Percentiles rank a stretch among this genome's conserved stretches.
Evolutionary conservation across 805 yeast species (phyloP).

Genomic region (Wickerhamiella sergipiensis): DNA sequence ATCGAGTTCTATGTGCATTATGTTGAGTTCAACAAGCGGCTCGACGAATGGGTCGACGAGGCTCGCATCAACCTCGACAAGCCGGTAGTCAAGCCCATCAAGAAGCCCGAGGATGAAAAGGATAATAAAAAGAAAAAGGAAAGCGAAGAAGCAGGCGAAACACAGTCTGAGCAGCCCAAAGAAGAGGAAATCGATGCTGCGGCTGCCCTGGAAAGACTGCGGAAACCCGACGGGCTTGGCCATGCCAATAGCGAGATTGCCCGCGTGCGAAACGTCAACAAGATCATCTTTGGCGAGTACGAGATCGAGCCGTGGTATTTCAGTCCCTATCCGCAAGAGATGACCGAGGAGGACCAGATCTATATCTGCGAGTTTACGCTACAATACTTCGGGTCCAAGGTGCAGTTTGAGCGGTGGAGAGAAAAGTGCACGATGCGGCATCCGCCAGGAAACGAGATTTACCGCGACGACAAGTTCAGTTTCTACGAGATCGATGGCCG

Average conservation of each 20-base stretch:
- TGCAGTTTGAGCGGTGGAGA: constrained; percentile 87
- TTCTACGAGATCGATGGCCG: constrained; percentile 97
- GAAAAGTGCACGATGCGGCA: constrained; percentile 77
- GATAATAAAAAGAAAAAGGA: constrained; percentile 13
- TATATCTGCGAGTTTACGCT: constrained; percentile 87
- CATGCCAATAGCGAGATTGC: constrained; percentile 81
- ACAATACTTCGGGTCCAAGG: constrained; percentile 74
- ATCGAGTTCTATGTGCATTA: constrained; percentile 85
- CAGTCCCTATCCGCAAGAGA: constrained; percentile 90
- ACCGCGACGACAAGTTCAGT: constrained; percentile 81
- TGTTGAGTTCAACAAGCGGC: constrained; percentile 84
- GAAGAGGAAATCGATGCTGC: constrained; percentile 75
- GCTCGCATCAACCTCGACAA: constrained; percentile 59
- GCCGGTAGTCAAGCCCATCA: constrained; percentile 57
- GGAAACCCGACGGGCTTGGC: constrained; percentile 96
- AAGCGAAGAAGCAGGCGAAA: constrained; percentile 17
- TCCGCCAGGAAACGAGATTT: constrained; percentile 98
- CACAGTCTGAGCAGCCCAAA: constrained; percentile 51
- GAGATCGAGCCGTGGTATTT: constrained; percentile 98
- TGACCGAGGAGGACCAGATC: constrained; percentile 81
- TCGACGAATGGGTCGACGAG: constrained; percentile 85
- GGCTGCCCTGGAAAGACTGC: constrained; percentile 72
- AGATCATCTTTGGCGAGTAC: constrained; percentile 74
- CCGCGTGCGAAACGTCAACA: constrained; percentile 68
- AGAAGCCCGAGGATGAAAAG: constrained; percentile 30